Percentiles rank a stretch among this genome's conserved stretches.
These are phyloP conservation scores for Saccharomyces pastorianus DNA, from an alignment of 1,139 yeast species.

Conservation along the genomic window DNA sequence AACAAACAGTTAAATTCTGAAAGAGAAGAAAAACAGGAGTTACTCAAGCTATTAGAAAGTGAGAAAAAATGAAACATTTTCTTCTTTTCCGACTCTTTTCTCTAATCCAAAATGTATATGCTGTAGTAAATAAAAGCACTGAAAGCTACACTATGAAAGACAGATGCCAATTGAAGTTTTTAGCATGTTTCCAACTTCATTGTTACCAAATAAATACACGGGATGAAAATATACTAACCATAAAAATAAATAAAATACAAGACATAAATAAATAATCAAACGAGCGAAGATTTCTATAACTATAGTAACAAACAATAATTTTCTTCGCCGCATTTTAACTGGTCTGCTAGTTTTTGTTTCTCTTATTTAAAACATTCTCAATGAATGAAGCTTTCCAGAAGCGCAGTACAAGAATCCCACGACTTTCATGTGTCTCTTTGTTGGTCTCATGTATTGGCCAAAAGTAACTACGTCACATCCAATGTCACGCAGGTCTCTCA, in stretches of 20 bases:
- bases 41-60: slow-evolving; percentile 44
- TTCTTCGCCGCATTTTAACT: background rate
- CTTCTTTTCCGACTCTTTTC: background rate
- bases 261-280: background rate
- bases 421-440: slow-evolving; percentile 96
- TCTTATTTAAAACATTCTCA: slow-evolving; percentile 82
- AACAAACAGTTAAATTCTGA: slow-evolving; percentile 41
- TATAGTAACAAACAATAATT: background rate
- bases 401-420: slow-evolving; percentile 96
- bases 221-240: background rate
- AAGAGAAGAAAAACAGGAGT: slow-evolving; percentile 46
- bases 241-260: slow-evolving; percentile 1
- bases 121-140: background rate
- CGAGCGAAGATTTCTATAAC: background rate
- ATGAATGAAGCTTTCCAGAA: slow-evolving; percentile 83
- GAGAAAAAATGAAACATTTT: slow-evolving; percentile 13
- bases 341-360: slow-evolving; percentile 32
- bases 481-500: slow-evolving; percentile 64
- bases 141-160: background rate
- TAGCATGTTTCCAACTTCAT: background rate
- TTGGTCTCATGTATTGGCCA: slow-evolving; percentile 99
- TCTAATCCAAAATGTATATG: background rate
- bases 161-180: background rate
- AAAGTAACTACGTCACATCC: slow-evolving; percentile 93
- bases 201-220: background rate